Conservation (phyloP, 352 stramenopile species). For the Pythium brachiatum region DNA sequence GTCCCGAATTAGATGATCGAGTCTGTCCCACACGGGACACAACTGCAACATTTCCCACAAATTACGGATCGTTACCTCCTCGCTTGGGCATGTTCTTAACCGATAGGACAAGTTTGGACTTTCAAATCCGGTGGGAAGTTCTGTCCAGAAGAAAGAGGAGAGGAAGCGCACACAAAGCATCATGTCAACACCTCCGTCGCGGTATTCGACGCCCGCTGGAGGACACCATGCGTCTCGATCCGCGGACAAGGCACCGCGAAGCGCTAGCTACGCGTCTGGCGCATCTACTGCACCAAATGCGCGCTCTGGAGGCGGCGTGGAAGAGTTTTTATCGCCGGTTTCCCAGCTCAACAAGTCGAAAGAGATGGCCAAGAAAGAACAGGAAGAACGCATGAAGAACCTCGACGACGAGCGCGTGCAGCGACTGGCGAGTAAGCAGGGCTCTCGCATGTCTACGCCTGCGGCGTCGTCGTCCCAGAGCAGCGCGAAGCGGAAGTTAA, state of each 20-base stretch:
- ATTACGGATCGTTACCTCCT: no score
- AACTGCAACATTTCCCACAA: background rate
- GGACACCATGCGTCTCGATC: background rate
- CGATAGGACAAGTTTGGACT: constrained; percentile 11
- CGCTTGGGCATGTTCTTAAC: constrained; percentile 23
- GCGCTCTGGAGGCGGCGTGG: constrained; percentile 3
- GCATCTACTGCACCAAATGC: constrained; percentile 5
- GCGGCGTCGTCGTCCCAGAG: background rate
- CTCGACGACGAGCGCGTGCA: constrained; percentile 24
- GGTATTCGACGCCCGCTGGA: constrained; percentile 20
- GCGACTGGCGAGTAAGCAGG: constrained; percentile 18
- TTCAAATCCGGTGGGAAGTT: constrained; percentile 15
- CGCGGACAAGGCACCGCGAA: constrained; percentile 4
- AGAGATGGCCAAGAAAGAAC: constrained; percentile 23
- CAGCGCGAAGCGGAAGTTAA: constrained; percentile 34
- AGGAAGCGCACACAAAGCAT: background rate
- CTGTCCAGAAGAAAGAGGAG: background rate
- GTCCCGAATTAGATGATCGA: constrained; percentile 4
- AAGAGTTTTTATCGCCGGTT: constrained; percentile 36
- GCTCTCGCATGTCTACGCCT: constrained; percentile 1
- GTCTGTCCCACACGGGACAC: background rate
- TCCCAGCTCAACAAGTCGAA: constrained; percentile 30
- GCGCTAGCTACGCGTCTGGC: constrained; percentile 15
- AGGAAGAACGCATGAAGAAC: constrained; percentile 30
- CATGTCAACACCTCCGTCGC: constrained; percentile 24